Conservation (phyloP, 805 yeast genomes). For the Nakazawaea sp. region DNA sequence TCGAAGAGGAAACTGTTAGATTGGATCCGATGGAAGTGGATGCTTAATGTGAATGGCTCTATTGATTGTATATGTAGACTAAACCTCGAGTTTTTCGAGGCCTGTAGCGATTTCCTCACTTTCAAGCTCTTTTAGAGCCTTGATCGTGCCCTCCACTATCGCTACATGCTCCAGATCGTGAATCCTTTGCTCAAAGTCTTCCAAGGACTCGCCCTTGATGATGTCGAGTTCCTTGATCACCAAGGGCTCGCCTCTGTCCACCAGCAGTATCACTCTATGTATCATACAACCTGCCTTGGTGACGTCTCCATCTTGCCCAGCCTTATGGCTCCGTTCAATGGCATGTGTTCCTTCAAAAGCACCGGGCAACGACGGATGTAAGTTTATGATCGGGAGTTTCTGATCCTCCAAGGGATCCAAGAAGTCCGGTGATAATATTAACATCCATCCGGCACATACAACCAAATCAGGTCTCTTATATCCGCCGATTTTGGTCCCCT, state of each 20-base stretch:
- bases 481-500: conserved; percentile 17
- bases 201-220: conserved; percentile 65
- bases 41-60: conserved; percentile 14
- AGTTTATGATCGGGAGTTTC: conserved; percentile 74
- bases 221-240: conserved; percentile 74
- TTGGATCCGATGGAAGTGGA: conserved; percentile 41
- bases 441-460: conserved; percentile 99
- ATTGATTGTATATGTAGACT: too few relatives aligned
- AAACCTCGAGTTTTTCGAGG: background rate
- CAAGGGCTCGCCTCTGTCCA: conserved; percentile 88
- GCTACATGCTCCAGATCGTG: conserved; percentile 84
- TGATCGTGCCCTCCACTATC: conserved; percentile 83
- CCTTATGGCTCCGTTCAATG: conserved; percentile 92
- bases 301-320: conserved; percentile 80
- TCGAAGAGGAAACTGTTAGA: conserved; percentile 53
- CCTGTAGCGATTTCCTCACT: background rate
- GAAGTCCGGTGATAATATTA: conserved; percentile 76
- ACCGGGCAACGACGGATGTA: conserved; percentile 97
- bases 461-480: conserved; percentile 69
- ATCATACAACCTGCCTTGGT: conserved; percentile 90
- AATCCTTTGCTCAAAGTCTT: conserved; percentile 74
- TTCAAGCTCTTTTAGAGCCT: conserved; percentile 39
- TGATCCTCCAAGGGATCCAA: conserved; percentile 55
- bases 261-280: conserved; percentile 93
- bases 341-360: conserved; percentile 97